Evolutionary conservation across 768 basidiomycete genomes (phyloP).

Genomic region (Phanerodontia chrysosporium): DNA sequence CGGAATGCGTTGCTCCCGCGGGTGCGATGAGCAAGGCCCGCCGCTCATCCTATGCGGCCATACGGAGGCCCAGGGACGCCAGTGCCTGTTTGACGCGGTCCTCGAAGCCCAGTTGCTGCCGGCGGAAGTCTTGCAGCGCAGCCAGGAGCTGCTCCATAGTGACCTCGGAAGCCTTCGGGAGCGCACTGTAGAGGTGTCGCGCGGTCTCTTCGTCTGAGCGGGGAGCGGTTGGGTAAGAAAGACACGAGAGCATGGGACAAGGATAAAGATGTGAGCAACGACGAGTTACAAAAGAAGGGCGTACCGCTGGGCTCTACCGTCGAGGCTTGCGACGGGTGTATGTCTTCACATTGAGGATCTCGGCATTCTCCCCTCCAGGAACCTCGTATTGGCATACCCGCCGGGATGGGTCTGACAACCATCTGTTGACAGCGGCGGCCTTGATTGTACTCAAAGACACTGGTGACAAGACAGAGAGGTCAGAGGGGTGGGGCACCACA

Average conservation of each 20-base stretch:
- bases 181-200: constrained; percentile 40
- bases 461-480: background rate
- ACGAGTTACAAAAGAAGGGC: constrained; percentile 21
- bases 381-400: constrained; percentile 74
- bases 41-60: background rate
- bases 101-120: constrained; percentile 21
- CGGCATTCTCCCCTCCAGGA: constrained; percentile 80
- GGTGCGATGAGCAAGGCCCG: background rate
- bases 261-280: constrained; percentile 26
- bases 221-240: constrained; percentile 1
- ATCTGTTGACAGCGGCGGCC: constrained; percentile 42
- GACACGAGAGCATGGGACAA: background rate
- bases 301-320: constrained; percentile 61
- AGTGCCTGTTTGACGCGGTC: constrained; percentile 25
- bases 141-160: constrained; percentile 19
- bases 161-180: constrained; percentile 23
- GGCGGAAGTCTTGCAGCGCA: constrained; percentile 24
- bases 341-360: constrained; percentile 61
- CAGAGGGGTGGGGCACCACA: background rate
- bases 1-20: background rate
- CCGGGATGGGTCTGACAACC: constrained; percentile 40
- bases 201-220: constrained; percentile 60
- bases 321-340: constrained; percentile 47
- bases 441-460: constrained; percentile 37
- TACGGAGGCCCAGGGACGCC: constrained; percentile 22